Evolutionary conservation across 495 filamentous ascomycete genomes (phyloP), one percentile per base, ranked within the genome.

Genomic region (Aspergillus haitiensis): DNA sequence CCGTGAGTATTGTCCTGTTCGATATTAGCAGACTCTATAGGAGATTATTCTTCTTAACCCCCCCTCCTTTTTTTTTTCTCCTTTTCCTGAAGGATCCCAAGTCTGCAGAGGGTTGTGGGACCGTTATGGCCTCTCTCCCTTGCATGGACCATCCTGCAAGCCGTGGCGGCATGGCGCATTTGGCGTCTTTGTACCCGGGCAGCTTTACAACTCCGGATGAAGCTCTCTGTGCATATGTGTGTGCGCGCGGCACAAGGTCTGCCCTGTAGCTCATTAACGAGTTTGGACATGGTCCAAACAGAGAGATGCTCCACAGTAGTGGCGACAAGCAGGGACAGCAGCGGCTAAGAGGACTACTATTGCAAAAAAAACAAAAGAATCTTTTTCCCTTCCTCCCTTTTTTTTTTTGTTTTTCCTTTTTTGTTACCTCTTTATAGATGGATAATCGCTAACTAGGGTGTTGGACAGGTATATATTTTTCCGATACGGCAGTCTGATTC

Each of bases 381-480:
- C 21, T 27, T 27, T 27, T 27, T 27, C 21, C 21, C 21, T 27
- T 3, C 3, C 3, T 27, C 21, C 3, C 3, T 27, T 27, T 27
- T 27, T 27, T 27, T 27, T 27, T 21, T 47, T 18, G 10, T 5
- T 54, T 0, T 55, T 42, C 31, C n/a, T 45, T 42, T 5, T 16
- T 18, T 15, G 7, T 46, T 35, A 45, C 49, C 6, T 46, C 32
- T 48, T 16, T 42, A 47, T 47, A 11, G 48, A 51, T 4, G 21
- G 34, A 51, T 32, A 52, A 39, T 42, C 27, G 32, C 50, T 59
- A 59, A 53, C 49, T 10, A 27, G 4, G 51, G 2, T 52, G 56
- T 15, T 52, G 52, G 27, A 37, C 60, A 83, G 80, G 55, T 83
- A 87, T 62, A 60, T 89, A 13, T 89, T 90, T 66, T 89, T 86